Base-by-base conservation (phyloP, 495 filamentous ascomycete species). In the Daldinia decipiens region DNA sequence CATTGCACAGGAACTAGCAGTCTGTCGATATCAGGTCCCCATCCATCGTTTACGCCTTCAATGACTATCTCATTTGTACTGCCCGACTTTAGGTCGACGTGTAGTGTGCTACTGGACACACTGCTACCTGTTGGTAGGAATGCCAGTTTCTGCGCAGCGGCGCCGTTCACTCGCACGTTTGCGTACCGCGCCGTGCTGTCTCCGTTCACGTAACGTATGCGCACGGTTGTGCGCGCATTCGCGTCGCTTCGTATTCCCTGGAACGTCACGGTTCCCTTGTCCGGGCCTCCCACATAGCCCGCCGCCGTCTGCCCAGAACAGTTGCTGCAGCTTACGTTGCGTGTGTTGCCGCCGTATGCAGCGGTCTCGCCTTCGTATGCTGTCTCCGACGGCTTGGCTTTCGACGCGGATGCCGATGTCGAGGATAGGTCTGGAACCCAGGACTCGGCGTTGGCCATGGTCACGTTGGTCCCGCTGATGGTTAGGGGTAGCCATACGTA, bases 401-500 rank as follows among this genome's bases (percentile, higher is more conserved):
- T 65, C 4, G 73, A 65, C n/a, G 79, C 74, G 34, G 81, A 79
- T 1, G 66, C 62, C n/a, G 67, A 67, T 0, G 66, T 60, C 0
- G 63, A 50, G 53, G 60, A 26, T 2, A 71, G 61, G 40, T 75
- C 29, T 0, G 84, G 83, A 1, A 86, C 79, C 87, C 87, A 90
- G 67, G 82, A 84, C 13, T 84, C 84, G 40, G 74, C 61, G 74
- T 88, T 86, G 58, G 82, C 79, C 79, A 87, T 76, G 31, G 55
- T 78, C 21, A 82, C 88, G 2, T 76, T 86, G 0, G 82, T 88
- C 0, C 88, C 89, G 17, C 76, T 81, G 71, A 92, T 82, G 4
- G 68, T 81, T 1, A 91, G 78, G 4, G 89, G 89, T 0, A 92
- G 82, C 89, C 89, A 92, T 31, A 91, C 77, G 71, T 91, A 91